Conservation (phyloP, 305 asterid species). For the Solanum hybrid region DNA sequence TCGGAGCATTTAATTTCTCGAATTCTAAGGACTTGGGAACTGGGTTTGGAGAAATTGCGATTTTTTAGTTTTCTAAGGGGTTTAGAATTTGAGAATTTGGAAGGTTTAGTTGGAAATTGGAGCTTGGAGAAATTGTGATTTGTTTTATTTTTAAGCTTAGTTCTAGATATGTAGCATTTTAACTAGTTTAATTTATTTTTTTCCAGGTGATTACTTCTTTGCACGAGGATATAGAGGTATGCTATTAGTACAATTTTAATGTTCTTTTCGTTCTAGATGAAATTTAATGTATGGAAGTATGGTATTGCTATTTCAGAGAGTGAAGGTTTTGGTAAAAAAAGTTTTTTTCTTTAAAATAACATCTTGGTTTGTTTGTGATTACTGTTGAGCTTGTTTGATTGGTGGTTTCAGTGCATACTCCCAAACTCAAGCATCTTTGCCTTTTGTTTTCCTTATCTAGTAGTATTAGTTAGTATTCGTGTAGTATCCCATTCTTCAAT, state of each 20-base stretch:
- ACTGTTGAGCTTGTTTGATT: not conserved
- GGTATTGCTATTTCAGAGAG: not conserved
- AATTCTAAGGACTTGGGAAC: not conserved
- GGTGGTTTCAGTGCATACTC: not conserved
- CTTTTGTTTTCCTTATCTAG: not conserved
- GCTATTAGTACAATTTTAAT: not conserved
- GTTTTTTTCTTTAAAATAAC: not conserved
- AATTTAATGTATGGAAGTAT: not conserved
- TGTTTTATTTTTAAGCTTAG: not conserved
- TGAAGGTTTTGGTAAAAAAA: not conserved
- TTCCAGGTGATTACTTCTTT: conserved; percentile 54
- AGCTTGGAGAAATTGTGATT: not conserved
- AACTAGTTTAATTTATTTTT: not conserved
- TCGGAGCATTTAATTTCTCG: not conserved
- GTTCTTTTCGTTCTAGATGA: not conserved
- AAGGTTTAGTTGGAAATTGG: not conserved
- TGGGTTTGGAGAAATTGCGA: not conserved
- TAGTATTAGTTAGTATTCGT: not conserved
- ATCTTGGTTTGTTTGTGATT: not conserved
- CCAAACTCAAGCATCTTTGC: not conserved
- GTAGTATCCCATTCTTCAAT: not conserved
- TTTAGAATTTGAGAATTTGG: not conserved
- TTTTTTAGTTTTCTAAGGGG: not conserved
- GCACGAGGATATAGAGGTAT: conserved; percentile 57
- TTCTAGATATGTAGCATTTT: not conserved